Evolutionary conservation across 2,329 filamentous ascomycete species (phyloP).

Genomic region (Fusarium albosuccineum): DNA sequence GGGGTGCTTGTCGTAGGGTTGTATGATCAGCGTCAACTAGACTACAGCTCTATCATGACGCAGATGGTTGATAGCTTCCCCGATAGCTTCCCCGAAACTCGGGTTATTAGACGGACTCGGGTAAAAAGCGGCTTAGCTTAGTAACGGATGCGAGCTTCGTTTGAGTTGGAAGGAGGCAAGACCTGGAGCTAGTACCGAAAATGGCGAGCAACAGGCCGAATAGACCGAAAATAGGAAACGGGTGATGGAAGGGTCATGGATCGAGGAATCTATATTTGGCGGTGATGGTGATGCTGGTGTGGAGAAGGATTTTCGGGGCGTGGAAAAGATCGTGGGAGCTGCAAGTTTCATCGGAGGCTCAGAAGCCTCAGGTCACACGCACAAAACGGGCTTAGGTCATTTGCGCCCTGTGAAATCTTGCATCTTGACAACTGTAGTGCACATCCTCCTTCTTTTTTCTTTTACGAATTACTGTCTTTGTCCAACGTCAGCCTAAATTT

Average conservation of each 20-base stretch:
- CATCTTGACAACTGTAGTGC: too few relatives aligned
- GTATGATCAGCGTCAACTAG: slow-evolving; percentile 11
- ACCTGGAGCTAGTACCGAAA: too few relatives aligned
- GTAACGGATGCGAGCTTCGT: background rate
- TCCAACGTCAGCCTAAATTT: slow-evolving; percentile 5
- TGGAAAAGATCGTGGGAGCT: slow-evolving; percentile 1
- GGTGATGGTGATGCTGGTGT: slow-evolving; percentile 19
- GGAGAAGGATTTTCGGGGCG: slow-evolving; percentile 19
- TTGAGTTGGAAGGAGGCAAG: background rate
- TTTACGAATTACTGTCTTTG: background rate
- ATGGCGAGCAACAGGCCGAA: too few relatives aligned
- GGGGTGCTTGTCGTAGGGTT: slow-evolving; percentile 17
- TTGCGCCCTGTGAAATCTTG: slow-evolving; percentile 2
- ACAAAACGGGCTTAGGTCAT: background rate
- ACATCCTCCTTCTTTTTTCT: too few relatives aligned
- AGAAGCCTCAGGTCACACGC: slow-evolving; percentile 16
- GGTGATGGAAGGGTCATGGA: slow-evolving; percentile 34
- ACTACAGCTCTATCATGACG: slow-evolving; percentile 30
- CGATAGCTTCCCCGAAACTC: too few relatives aligned
- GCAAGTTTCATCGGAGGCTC: slow-evolving; percentile 10
- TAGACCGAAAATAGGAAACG: background rate
- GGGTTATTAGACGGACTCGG: background rate
- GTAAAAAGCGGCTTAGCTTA: slow-evolving; percentile 4
- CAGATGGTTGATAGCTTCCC: background rate
- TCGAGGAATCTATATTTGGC: slow-evolving; percentile 15